Conservation (phyloP, 1,284 basidiomycete genomes). For the Apiotrichum gracile region DNA sequence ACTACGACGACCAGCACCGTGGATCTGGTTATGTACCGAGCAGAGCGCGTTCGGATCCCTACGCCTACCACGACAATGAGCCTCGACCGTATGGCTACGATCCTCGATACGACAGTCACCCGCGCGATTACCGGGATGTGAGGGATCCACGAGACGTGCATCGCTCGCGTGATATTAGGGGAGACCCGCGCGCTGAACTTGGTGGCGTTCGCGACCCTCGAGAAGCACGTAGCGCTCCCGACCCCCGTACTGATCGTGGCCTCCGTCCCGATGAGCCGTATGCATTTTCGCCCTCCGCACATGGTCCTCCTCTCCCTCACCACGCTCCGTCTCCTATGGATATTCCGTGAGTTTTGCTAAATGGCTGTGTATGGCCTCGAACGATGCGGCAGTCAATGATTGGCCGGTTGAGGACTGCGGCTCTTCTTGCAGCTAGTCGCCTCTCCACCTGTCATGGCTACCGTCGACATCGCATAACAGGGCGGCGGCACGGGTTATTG, state of each 20-base stretch:
- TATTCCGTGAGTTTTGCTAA: too few relatives aligned
- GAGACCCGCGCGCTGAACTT: too few relatives aligned
- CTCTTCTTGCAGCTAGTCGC: too few relatives aligned
- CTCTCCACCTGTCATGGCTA: too few relatives aligned
- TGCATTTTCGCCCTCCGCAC: not conserved
- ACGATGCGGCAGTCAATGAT: too few relatives aligned
- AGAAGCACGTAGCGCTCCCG: not conserved
- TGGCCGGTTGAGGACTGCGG: too few relatives aligned
- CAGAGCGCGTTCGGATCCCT: conserved; percentile 1
- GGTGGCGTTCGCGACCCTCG: not conserved
- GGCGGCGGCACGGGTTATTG: too few relatives aligned
- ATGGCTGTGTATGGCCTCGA: too few relatives aligned
- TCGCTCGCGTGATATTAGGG: too few relatives aligned
- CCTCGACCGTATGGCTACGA: not conserved
- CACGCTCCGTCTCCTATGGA: too few relatives aligned
- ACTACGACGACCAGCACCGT: not conserved
- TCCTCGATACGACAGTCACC: not conserved
- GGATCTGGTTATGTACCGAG: not conserved
- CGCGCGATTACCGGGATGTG: not conserved
- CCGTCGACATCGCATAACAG: too few relatives aligned
- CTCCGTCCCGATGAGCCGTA: not conserved
- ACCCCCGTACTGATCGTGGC: not conserved
- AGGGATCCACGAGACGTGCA: not conserved
- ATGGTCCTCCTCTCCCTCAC: not conserved
- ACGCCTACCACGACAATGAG: not conserved